Evolutionary conservation across 192 early-diverging fungal genomes (phyloP), one percentile per base, ranked within the genome.

Genomic region (Backusella westeae): DNA sequence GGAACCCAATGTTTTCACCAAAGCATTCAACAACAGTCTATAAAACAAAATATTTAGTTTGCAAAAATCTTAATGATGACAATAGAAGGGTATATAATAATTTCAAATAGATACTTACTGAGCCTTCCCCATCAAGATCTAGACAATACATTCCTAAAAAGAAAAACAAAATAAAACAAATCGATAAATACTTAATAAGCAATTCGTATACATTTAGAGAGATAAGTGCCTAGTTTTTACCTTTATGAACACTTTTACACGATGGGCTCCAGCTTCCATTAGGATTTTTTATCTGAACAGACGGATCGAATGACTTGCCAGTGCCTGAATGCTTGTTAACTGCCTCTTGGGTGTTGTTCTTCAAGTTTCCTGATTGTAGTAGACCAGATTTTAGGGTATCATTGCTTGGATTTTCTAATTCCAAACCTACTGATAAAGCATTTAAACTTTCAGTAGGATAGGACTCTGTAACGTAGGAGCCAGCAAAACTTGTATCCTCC

Each of bases 131-230:
- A 36, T 68, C 67, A 68, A 32, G 67, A 1, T 36, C 67, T 17
- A 68, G 6, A 68, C 67, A 68, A 68, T 68, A 68, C 56, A 63
- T 63, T 63, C 56, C 56, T 63, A 63, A 63, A 59, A 44, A 63
- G 12, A 10, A 63, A 14, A 49, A 46, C 44, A 46, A 49, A 6
- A 49, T 1, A 49, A 49, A 19, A 49, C 19, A n/a, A 49, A 49
- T 5, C 12, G 32, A 68, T 32, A 34, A n/a, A 36, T 19, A 19
- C 6, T 15, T 68, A 36, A 15, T 68, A 34, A n/a, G 14, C 15
- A 15, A 19, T 35, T 34, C 7, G 35, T 68, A 36, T 12, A 36
- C 6, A 32, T 15, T 36, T 29, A 35, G 10, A 34, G 35, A 17
- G 26, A 19, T 6, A 67, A 1, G 14, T 35, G 6, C 26, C 66